Evolutionary conservation across 2,329 filamentous ascomycete species (phyloP), one percentile per base, ranked within the genome.

Genomic region (Didymella arachidicola): DNA sequence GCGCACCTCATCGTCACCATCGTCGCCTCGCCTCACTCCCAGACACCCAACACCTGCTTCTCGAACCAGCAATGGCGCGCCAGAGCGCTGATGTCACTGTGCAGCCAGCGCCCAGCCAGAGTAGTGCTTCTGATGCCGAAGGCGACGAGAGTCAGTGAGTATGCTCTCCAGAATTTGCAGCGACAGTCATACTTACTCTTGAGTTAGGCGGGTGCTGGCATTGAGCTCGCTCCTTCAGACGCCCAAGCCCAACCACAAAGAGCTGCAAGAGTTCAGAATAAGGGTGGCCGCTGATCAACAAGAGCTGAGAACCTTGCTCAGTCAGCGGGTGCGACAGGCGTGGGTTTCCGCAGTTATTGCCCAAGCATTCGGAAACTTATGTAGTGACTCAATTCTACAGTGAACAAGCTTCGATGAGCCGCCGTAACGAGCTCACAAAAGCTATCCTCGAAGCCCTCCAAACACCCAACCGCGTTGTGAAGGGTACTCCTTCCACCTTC

Each of bases 111-210:
- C 44, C 42, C n/a, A 56, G 43, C 10, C 59, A 53, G 8, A 44
- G 42, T 3, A 61, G 32, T 41, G 32, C 38, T 12, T 41, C 38
- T 11, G 62, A 64, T 18, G 62, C 63, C 8, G 60, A 61, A 10
- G 53, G 44, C 5, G 69, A 66, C 2, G 66, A 71, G 32, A 74
- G 65, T 61, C 72, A 72, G 72, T 74, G 50, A 42, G 70, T 59
- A 11, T 25, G 3, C 0, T 18, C 18, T 7, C 6, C 11, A 10
- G 30, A 5, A 14, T 12, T 14, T 26, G 14, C 14, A 18, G 44
- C 3, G 26, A 6, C 6, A 30, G 1, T 2, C 19, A n/a, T 61
- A 66, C 36, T 69, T 22, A 34, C 2, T 2, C 26, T 27, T 5
- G 22, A 3, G 2, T 7, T 22, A 73, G 72, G 50, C 61, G 70